Base-by-base conservation (phyloP, 805 yeast species). In the Wickerhamomyces bovis region DNA sequence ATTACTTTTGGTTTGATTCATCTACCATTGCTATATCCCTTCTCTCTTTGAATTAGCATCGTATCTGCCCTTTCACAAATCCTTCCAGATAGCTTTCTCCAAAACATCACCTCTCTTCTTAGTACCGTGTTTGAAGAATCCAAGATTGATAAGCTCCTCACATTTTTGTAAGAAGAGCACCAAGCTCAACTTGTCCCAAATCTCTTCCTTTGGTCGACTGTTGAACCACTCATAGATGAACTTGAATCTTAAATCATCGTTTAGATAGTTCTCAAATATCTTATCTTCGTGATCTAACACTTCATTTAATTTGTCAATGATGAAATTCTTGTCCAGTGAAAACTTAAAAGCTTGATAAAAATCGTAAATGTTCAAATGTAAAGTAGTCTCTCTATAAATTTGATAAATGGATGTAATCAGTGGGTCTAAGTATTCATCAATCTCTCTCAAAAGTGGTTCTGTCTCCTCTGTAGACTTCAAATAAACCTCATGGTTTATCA, bases 161-260 rank as follows among this genome's bases (percentile, higher is more conserved):
- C 90, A 71, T 18, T 81, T 80, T 54, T 85, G 90, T 50, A 85
- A 66, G 60, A 89, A 89, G 78, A 94, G 78, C 4, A 88, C 76
- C 53, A 85, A 68, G 0, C 81, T 67, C 41, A 82, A 55, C 49
- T 78, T 76, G 40, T 82, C 83, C 89, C 94, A 85, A 9, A 67
- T 69, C 1, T 58, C 64, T 6, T 71, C 73, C 16, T 61, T 64
- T 3, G 49, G 3, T 8, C 59, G 61, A 4, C 60, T 50, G 40
- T 64, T 60, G 45, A 53, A 70, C 46, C 46, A 51, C 48, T 41
- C 54, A 41, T 50, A 68, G 23, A 55, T 55, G 53, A 38, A 56
- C 42, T 56, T 60, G 44, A 58, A 60, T 40, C 63, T 55, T 20
- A 54, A 45, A 15, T 58, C 56, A 39, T 64, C 62, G n/a, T 53